Conservation (phyloP, 169 alveolate species). For the Cryptosporidium ryanae region DNA sequence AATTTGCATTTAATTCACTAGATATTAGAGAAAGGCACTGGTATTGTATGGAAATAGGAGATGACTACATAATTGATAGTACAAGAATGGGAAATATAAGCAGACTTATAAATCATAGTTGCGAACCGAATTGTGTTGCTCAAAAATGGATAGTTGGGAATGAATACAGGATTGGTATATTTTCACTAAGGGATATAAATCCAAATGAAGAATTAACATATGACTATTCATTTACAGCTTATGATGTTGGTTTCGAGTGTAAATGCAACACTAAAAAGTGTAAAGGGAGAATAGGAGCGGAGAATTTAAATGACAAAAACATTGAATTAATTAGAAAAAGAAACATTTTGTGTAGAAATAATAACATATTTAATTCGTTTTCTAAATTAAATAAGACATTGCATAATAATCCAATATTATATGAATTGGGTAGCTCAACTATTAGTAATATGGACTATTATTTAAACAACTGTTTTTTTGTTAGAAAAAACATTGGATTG, state of each 20-base stretch:
- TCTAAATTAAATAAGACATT: slow-evolving; percentile 12
- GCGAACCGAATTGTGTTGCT: slow-evolving; percentile 97
- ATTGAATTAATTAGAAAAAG: slow-evolving; percentile 38
- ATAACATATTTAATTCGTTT: slow-evolving; percentile 9
- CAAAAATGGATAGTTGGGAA: slow-evolving; percentile 95
- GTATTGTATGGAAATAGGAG: slow-evolving; percentile 87
- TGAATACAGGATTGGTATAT: slow-evolving; percentile 94
- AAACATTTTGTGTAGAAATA: slow-evolving; percentile 21
- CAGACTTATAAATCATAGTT: slow-evolving; percentile 96
- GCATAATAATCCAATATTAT: slow-evolving; percentile 31
- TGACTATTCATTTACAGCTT: slow-evolving; percentile 85
- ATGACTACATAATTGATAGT: slow-evolving; percentile 94
- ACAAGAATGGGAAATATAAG: slow-evolving; percentile 95
- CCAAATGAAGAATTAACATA: slow-evolving; percentile 96
- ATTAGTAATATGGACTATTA: neutral
- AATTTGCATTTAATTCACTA: slow-evolving; percentile 37
- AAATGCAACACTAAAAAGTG: slow-evolving; percentile 52
- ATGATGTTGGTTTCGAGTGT: slow-evolving; percentile 63
- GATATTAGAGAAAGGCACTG: slow-evolving; percentile 80
- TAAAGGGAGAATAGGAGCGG: slow-evolving; percentile 62
- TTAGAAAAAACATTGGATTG: neutral
- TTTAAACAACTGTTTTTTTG: neutral
- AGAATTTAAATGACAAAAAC: slow-evolving; percentile 23
- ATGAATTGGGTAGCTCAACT: neutral
- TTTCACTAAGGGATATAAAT: slow-evolving; percentile 91